Evolutionary conservation across 352 stramenopile species (phyloP), one percentile per base, ranked within the genome.

Genomic region (Globisporangium barbulae): DNA sequence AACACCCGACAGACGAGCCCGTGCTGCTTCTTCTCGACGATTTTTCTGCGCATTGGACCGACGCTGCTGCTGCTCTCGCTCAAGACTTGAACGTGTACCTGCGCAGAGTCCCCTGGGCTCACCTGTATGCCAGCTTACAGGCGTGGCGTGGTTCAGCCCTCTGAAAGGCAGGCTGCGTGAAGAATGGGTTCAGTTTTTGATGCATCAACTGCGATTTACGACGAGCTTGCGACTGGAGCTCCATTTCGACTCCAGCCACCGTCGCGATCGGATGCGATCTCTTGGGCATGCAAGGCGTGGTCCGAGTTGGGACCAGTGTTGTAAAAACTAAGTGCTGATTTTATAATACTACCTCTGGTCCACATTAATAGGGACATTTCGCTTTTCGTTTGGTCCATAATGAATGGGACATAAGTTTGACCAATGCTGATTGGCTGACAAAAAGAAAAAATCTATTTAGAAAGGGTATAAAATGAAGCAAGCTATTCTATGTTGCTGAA

Each of bases 301-400:
- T 47, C 41, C 13, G n/a, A 13, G n/a, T 47, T 47, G 41, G 41
- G 41, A 47, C 25, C 25, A 28, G 25, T 28, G 25, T 28, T 28
- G 25, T 45, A 48, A 48, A 22, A 48, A 17, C n/a, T n/a, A n/a
- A n/a, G n/a, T n/a, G n/a, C n/a, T n/a, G n/a, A n/a, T n/a, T n/a
- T n/a, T n/a, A n/a, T n/a, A n/a, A n/a, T n/a, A n/a, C n/a, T 49
- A 49, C 19, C 44, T 49, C 5, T 49, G 44, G 44, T 49, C 44
- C 44, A 49, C 44, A 28, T 49, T 49, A 49, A 49, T 49, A 49
- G 44, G 19, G 19, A 49, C 44, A 49, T 49, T 49, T 30, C 44
- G 44, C 44, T 49, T 49, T 49, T 49, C 44, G 44, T 49, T 30
- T 49, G 19, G 44, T 49, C 19, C 44, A 25, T 25, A 28, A 49